phyloP scores from a whole-genome alignment of 169 alveolate genomes.

The Cryptosporidium felis region DNA sequence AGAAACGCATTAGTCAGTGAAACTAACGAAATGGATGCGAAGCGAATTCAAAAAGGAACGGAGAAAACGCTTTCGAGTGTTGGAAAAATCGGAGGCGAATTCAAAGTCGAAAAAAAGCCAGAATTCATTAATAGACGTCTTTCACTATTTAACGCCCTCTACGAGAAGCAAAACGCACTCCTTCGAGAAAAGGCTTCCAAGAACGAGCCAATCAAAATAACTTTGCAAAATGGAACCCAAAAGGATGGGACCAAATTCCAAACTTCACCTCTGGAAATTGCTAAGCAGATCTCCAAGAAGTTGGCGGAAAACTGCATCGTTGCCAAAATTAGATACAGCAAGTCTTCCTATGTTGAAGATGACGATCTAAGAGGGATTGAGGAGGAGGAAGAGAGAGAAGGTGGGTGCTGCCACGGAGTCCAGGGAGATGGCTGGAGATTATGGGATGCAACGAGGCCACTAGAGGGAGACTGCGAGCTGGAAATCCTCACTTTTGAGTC shows the following conservation, averaged over 20 bases:
- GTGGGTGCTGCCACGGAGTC: slow-evolving; percentile 26
- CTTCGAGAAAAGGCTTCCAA: slow-evolving; percentile 57
- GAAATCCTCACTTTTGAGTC: slow-evolving; percentile 91
- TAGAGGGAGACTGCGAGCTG: slow-evolving; percentile 94
- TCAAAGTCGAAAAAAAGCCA: slow-evolving; percentile 80
- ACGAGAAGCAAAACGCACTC: slow-evolving; percentile 80
- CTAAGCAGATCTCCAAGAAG: slow-evolving; percentile 86
- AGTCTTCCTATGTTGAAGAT: slow-evolving; percentile 76
- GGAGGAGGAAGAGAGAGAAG: slow-evolving; percentile 82
- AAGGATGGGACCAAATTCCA: slow-evolving; percentile 87
- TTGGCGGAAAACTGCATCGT: slow-evolving; percentile 88
- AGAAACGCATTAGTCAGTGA: no score
- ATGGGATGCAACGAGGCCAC: slow-evolving; percentile 97
- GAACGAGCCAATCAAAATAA: slow-evolving; percentile 84
- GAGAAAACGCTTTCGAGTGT: slow-evolving; percentile 16
- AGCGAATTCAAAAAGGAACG: slow-evolving; percentile 65
- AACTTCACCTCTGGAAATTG: slow-evolving; percentile 92
- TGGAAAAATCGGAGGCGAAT: slow-evolving; percentile 84
- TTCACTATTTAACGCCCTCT: slow-evolving; percentile 80
- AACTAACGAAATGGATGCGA: slow-evolving; percentile 49
- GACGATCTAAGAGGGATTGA: slow-evolving; percentile 84
- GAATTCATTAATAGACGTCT: slow-evolving; percentile 83
- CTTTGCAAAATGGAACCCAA: slow-evolving; percentile 89
- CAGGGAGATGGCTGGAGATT: slow-evolving; percentile 78
- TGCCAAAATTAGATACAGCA: slow-evolving; percentile 86